These are phyloP conservation scores for Leccinum broughii DNA, from an alignment of 768 basidiomycete genomes.

Conservation along the genomic window DNA sequence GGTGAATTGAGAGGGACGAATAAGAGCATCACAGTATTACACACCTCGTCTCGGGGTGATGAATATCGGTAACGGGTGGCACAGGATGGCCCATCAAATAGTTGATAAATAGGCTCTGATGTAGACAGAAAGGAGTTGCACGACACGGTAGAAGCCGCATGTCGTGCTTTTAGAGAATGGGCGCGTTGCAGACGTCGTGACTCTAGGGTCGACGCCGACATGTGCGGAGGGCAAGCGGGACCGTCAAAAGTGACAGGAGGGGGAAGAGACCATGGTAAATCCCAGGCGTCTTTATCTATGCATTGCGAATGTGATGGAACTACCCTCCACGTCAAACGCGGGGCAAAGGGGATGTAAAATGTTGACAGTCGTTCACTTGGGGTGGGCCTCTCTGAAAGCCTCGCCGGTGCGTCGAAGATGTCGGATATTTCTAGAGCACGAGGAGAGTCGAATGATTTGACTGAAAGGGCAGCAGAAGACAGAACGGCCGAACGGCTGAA, in stretches of 20 bases:
- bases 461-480: conserved; percentile 9
- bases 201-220: conserved; percentile 15
- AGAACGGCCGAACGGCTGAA: conserved; percentile 17
- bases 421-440: conserved; percentile 43
- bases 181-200: conserved; percentile 15
- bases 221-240: conserved; percentile 40
- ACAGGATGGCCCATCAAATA: conserved; percentile 51
- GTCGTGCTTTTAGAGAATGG: conserved; percentile 1
- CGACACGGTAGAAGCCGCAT: conserved; percentile 6
- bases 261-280: conserved; percentile 38
- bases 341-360: conserved; percentile 2
- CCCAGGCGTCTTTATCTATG: conserved; percentile 12
- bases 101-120: conserved; percentile 35
- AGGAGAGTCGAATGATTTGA: conserved; percentile 6
- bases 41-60: conserved; percentile 12
- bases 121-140: conserved; percentile 19
- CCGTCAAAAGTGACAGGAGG: conserved; percentile 50
- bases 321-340: conserved; percentile 11
- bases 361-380: conserved; percentile 21
- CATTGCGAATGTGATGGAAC: conserved; percentile 3
- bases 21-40: conserved; percentile 6
- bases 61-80: conserved; percentile 21
- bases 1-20: neutral
- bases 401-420: conserved; percentile 51
- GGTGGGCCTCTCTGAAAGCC: conserved; percentile 38